Evolutionary conservation across 164 flowering plant genomes (phyloP), one percentile per base, ranked within the genome.

Genomic region (Malania oleifera): DNA sequence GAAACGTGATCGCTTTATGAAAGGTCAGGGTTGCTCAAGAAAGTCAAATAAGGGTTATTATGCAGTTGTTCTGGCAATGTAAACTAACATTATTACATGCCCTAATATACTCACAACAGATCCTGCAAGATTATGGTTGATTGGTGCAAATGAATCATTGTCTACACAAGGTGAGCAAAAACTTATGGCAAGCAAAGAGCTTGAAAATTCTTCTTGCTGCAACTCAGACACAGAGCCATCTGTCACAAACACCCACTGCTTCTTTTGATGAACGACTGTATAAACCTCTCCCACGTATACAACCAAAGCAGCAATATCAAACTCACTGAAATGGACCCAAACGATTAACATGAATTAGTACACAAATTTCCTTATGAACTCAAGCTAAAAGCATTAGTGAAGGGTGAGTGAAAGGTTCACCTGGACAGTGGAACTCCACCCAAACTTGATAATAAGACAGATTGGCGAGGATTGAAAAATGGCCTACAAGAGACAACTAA

Each of bases 201-300:
- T 61, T 40, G 81, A 63, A 61, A 66, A 46, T 22, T 70, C 77
- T 60, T 66, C 78, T 11, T 69, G 57, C 18, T 75, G 60, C 47
- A 63, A 60, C 50, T 58, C 68, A 39, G 71, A 50, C 29, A 63
- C 37, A 14, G 88, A 82, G 52, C 83, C 82, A 73, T 93, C 97
- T 12, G 95, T 77, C 61, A 88, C 84, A 76, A 93, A 93, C 49
- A 90, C 83, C 99, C 99, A 90, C 67, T 88, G 97, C 69, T 71
- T 86, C 80, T 69, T 83, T 61, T 77, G 95, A 43, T 76, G 75
- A 64, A 77, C 74, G 57, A 75, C 70, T 52, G 56, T 52, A 73
- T 74, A 80, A 59, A 72, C 80, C 57, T 86, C 85, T 54, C 99
- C 99, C 59, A 88, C 95, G 56, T 80, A 60, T 60, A 93, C 72